A percentile compares a stretch with the other conserved stretches of the same genome.
These are phyloP conservation scores for Fusarium neocosmosporiellum DNA, from an alignment of 2,329 filamentous ascomycete species.

Conservation along the genomic window DNA sequence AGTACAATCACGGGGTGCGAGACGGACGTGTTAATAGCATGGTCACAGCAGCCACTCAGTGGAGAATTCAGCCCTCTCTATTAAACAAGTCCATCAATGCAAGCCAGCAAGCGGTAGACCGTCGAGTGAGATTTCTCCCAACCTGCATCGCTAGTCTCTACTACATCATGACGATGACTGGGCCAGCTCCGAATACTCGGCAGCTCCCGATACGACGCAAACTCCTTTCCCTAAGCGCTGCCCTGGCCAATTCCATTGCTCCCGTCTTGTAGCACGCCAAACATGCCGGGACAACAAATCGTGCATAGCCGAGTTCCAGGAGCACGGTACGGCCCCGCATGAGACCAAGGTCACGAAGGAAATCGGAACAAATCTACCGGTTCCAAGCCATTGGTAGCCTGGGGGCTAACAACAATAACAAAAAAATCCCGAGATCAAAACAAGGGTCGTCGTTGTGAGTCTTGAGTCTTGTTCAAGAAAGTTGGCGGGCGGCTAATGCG, in stretches of 20 bases:
- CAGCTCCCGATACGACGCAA: slow-evolving; percentile 12
- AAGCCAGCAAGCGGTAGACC: slow-evolving; percentile 18
- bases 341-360: background rate
- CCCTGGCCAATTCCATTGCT: slow-evolving; percentile 7
- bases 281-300: slow-evolving; percentile 11
- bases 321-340: background rate
- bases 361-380: background rate
- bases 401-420: background rate
- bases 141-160: slow-evolving; percentile 33
- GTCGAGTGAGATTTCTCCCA: slow-evolving; percentile 25
- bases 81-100: slow-evolving; percentile 3
- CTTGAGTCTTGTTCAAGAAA: background rate
- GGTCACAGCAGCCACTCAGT: background rate
- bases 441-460: background rate
- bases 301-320: background rate
- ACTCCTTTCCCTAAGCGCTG: slow-evolving; percentile 24
- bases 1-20: background rate
- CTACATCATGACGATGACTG: slow-evolving; percentile 29
- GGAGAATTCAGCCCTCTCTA: slow-evolving; percentile 1
- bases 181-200: slow-evolving; percentile 9
- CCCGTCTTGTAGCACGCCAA: background rate
- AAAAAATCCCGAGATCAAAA: background rate
- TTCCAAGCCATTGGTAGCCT: background rate
- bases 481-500: slow-evolving; percentile 19
- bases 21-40: slow-evolving; percentile 4